A percentile compares a stretch with the other conserved stretches of the same genome.
Evolutionary conservation across 2,329 filamentous ascomycete species (phyloP).

Genomic region (Colletotrichum costaricense): DNA sequence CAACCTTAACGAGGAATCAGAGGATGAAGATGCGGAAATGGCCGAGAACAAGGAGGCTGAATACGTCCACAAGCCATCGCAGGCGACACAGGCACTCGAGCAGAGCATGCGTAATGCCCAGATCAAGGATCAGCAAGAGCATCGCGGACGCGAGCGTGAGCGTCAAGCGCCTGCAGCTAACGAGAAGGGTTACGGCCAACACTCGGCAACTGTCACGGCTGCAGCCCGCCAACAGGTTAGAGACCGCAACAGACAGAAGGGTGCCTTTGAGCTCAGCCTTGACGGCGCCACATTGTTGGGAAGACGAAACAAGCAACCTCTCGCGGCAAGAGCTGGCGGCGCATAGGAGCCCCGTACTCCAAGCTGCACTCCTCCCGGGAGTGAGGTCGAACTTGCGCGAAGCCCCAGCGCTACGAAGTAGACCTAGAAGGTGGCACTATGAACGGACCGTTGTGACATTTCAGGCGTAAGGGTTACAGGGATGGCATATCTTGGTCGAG

Average conservation of each 20-base stretch:
- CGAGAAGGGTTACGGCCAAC: constrained; percentile 85
- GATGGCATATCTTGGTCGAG: constrained; percentile 31
- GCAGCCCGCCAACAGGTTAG: constrained; percentile 84
- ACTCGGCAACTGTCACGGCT: constrained; percentile 84
- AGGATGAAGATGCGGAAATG: constrained; percentile 71
- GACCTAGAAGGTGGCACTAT: constrained; percentile 10
- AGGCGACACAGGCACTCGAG: constrained; percentile 77
- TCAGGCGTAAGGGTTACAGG: constrained; percentile 27
- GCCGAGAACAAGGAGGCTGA: constrained; percentile 70
- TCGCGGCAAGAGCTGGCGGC: constrained; percentile 53
- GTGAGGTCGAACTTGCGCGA: background rate
- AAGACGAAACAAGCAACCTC: constrained; percentile 68
- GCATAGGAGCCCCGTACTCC: constrained; percentile 33
- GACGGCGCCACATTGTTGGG: constrained; percentile 92
- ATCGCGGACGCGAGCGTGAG: constrained; percentile 63
- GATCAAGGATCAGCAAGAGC: constrained; percentile 69
- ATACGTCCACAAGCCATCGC: constrained; percentile 55
- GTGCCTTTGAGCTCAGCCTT: constrained; percentile 90
- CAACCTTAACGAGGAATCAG: constrained; percentile 76
- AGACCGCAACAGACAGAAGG: constrained; percentile 75
- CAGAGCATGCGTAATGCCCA: constrained; percentile 88
- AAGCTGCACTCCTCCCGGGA: constrained; percentile 12
- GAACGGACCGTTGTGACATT: constrained; percentile 19
- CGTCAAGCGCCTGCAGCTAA: constrained; percentile 46
- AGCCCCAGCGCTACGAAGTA: background rate